A percentile compares a stretch with the other conserved stretches of the same genome.
Evolutionary conservation across 163 green algal species (phyloP).

Genomic region (Scenedesmus sp.): DNA sequence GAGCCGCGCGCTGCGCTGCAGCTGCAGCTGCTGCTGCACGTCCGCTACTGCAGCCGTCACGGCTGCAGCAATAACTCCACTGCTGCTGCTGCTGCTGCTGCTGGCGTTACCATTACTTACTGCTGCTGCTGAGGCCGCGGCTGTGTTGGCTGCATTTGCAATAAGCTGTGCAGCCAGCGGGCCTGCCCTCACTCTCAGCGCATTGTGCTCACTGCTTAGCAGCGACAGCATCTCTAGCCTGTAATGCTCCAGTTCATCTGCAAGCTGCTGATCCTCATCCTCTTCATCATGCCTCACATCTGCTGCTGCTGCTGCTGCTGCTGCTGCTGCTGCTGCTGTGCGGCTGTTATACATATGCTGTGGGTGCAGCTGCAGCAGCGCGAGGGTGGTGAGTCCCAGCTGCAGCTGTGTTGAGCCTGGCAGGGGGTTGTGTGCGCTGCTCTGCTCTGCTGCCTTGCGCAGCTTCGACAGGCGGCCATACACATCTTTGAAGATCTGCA

Average conservation of each 20-base stretch:
- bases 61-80: neutral
- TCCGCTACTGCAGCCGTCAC: neutral
- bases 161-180: neutral
- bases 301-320: conserved; percentile 22
- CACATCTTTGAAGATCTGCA: conserved; percentile 42
- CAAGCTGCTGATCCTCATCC: neutral
- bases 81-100: conserved; percentile 8
- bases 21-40: neutral
- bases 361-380: conserved; percentile 45
- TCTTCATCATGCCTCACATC: neutral
- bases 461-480: neutral
- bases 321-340: conserved; percentile 24
- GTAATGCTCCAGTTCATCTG: neutral
- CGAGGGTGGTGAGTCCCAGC: conserved; percentile 1
- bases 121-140: neutral
- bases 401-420: conserved; percentile 40
- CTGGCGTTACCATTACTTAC: neutral
- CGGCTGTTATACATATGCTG: conserved; percentile 1
- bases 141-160: conserved; percentile 10
- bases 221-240: conserved; percentile 24
- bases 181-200: neutral
- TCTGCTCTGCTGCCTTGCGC: neutral
- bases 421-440: neutral
- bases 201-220: neutral
- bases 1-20: conserved; percentile 5